Evolutionary conservation across 2,329 filamentous ascomycete species (phyloP).

Genomic region (Fusarium pininemorale): DNA sequence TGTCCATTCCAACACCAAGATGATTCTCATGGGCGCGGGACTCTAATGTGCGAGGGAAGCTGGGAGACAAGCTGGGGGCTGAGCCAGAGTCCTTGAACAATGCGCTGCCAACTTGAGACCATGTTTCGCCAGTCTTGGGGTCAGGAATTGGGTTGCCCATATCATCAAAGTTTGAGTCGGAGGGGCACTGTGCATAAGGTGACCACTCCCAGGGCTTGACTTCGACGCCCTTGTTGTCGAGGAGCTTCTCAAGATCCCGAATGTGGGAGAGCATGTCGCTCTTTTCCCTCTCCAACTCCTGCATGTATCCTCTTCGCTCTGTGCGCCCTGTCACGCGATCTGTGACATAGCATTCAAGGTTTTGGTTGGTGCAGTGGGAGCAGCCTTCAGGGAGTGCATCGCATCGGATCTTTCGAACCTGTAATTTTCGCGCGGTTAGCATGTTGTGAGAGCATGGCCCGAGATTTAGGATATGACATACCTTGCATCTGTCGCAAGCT

Average conservation of each 20-base stretch:
- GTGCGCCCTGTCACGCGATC: slow-evolving; percentile 87
- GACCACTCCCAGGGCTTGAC: slow-evolving; percentile 60
- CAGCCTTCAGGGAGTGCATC: slow-evolving; percentile 83
- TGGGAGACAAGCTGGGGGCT: slow-evolving; percentile 34
- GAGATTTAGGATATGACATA: slow-evolving; percentile 51
- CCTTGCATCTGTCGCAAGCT: slow-evolving; percentile 90
- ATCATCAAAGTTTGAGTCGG: slow-evolving; percentile 41
- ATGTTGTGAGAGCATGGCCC: background rate
- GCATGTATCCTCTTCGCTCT: slow-evolving; percentile 79
- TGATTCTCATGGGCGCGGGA: slow-evolving; percentile 68
- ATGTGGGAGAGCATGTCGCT: slow-evolving; percentile 73
- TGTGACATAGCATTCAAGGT: slow-evolving; percentile 82
- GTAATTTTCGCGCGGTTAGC: slow-evolving; percentile 19
- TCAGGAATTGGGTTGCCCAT: slow-evolving; percentile 36
- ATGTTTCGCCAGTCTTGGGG: slow-evolving; percentile 40
- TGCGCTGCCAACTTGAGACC: slow-evolving; percentile 46
- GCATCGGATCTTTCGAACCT: slow-evolving; percentile 89
- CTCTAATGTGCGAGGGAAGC: slow-evolving; percentile 49
- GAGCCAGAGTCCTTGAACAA: slow-evolving; percentile 48
- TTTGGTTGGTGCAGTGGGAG: slow-evolving; percentile 80
- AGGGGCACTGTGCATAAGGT: slow-evolving; percentile 43
- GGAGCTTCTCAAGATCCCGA: slow-evolving; percentile 72
- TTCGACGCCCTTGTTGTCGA: slow-evolving; percentile 69
- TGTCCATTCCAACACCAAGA: slow-evolving; percentile 71
- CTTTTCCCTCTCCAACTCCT: slow-evolving; percentile 79